Evolutionary conservation across 306 rosid species (phyloP).

Genomic region (Pachyrhizus erosus): DNA sequence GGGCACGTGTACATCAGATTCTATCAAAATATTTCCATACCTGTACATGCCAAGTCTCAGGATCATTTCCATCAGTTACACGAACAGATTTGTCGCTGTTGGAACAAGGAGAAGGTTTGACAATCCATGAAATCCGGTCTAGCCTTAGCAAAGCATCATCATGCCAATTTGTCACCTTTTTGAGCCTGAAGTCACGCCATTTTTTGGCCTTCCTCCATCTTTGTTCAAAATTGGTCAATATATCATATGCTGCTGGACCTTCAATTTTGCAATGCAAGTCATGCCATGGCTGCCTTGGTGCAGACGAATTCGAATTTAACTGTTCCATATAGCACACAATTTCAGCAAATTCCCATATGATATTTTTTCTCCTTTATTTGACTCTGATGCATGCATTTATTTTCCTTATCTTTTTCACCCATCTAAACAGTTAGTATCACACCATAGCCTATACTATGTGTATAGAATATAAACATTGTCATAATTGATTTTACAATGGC

Average conservation of each 20-base stretch:
- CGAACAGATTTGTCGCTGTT: slow-evolving; percentile 51
- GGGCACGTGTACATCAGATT: slow-evolving; percentile 16
- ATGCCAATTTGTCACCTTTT: slow-evolving; percentile 62
- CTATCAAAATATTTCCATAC: slow-evolving; percentile 47
- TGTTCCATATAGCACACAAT: slow-evolving; percentile 43
- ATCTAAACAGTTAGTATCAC: background rate
- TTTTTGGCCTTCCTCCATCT: slow-evolving; percentile 74
- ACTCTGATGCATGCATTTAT: background rate
- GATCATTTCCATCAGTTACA: slow-evolving; percentile 58
- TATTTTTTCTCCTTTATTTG: background rate
- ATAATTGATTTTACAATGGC: background rate
- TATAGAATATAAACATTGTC: background rate
- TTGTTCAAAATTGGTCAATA: slow-evolving; percentile 76
- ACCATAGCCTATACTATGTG: background rate
- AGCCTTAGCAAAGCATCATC: slow-evolving; percentile 73
- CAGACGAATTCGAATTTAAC: slow-evolving; percentile 41
- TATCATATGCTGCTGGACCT: slow-evolving; percentile 87
- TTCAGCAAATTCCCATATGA: slow-evolving; percentile 14
- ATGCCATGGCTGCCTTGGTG: slow-evolving; percentile 78
- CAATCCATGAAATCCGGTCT: slow-evolving; percentile 74
- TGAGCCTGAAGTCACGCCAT: slow-evolving; percentile 67
- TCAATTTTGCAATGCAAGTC: slow-evolving; percentile 70
- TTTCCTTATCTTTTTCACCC: background rate
- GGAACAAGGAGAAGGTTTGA: slow-evolving; percentile 52
- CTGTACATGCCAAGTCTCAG: slow-evolving; percentile 78